Percentiles rank a stretch among this genome's conserved stretches.
These are phyloP conservation scores for Suhomyces kilbournensis DNA, from an alignment of 805 yeast genomes.

Conservation along the genomic window DNA sequence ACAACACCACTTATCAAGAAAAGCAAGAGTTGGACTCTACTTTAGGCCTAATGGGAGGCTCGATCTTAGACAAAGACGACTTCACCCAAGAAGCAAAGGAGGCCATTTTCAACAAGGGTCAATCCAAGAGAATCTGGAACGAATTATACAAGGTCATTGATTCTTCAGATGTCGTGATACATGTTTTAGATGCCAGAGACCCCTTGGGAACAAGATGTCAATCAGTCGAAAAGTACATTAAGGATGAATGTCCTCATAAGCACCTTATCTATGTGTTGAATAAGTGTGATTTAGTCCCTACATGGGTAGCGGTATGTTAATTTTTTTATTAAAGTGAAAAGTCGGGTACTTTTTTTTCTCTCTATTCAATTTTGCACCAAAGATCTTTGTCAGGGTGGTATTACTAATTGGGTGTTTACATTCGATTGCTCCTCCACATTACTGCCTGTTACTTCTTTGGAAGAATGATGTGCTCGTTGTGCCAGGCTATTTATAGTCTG, in stretches of 20 bases:
- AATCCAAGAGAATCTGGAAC: conserved; percentile 98
- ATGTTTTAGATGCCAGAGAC: conserved; percentile 95
- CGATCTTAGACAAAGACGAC: conserved; percentile 61
- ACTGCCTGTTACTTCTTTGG: conserved; percentile 98
- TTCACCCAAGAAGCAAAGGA: conserved; percentile 91
- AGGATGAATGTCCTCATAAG: conserved; percentile 93
- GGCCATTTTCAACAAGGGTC: conserved; percentile 94
- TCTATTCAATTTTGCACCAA: conserved; percentile 48
- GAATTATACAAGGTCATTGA: conserved; percentile 95
- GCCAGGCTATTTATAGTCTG: conserved; percentile 24
- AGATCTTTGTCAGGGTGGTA: conserved; percentile 79
- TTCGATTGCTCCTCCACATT: conserved; percentile 27
- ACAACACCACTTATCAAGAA: conserved; percentile 62
- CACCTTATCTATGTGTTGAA: conserved; percentile 91
- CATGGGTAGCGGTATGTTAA: conserved; percentile 97
- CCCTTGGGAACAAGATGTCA: conserved; percentile 95
- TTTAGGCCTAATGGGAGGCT: conserved; percentile 75
- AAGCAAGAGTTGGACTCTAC: conserved; percentile 73
- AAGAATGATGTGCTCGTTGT: conserved; percentile 65
- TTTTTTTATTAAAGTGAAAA: conserved; percentile 3
- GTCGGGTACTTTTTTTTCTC: conserved; percentile 7
- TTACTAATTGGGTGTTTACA: conserved; percentile 27
- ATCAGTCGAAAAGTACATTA: conserved; percentile 88
- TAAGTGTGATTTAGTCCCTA: conserved; percentile 97
- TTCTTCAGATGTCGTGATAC: conserved; percentile 95